These are phyloP conservation scores for Saccharum hybrid DNA, from an alignment of 202 grass and related monocot genomes.

Conservation along the genomic window DNA sequence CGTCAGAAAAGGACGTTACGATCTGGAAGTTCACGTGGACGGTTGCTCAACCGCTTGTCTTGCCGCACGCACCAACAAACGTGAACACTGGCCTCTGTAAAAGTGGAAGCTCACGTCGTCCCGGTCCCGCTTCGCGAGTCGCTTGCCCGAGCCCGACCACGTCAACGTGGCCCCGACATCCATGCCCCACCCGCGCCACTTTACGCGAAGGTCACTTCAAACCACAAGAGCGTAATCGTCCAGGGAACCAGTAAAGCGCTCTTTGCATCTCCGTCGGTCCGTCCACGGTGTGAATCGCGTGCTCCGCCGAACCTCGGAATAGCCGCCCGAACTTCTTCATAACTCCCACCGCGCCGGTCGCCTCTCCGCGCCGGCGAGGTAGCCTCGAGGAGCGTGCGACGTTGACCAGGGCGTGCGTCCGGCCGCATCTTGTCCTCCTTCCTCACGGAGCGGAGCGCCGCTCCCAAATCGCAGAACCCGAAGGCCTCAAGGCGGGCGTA, in stretches of 20 bases:
- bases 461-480: neutral
- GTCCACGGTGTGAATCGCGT: slow-evolving; percentile 18
- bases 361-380: slow-evolving; percentile 6
- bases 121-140: neutral
- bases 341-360: neutral
- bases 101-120: neutral
- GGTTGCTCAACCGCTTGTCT: neutral
- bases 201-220: neutral
- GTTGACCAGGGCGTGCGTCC: slow-evolving; percentile 1
- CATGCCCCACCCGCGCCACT: slow-evolving; percentile 10
- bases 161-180: slow-evolving; percentile 3
- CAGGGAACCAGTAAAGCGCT: neutral
- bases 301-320: slow-evolving; percentile 37
- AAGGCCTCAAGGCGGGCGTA: neutral
- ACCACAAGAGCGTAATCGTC: slow-evolving; percentile 6
- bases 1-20: neutral
- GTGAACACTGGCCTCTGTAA: neutral
- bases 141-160: neutral
- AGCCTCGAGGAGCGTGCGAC: neutral
- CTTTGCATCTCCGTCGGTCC: slow-evolving; percentile 1
- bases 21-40: neutral
- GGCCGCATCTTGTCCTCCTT: neutral
- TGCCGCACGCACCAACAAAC: neutral
- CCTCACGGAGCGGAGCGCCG: neutral
- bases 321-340: slow-evolving; percentile 19